Percentiles rank a stretch among this genome's conserved stretches.
Conservation (phyloP, 2,329 filamentous ascomycete genomes). For the Paecilomyces sp. region DNA sequence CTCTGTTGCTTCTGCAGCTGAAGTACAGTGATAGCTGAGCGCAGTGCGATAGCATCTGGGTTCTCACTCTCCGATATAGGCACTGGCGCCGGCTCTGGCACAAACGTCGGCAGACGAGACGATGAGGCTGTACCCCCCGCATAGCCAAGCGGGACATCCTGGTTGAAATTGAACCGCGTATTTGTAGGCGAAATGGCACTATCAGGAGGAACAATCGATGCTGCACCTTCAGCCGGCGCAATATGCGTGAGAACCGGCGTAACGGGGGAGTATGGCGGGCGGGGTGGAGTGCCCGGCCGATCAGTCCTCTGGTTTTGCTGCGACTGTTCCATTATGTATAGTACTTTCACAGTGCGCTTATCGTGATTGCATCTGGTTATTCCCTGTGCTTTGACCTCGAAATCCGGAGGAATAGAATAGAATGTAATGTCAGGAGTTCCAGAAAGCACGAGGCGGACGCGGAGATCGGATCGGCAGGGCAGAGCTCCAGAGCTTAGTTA, state of each 20-base stretch:
- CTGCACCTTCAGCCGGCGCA: slow-evolving; percentile 17
- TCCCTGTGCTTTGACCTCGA: not conserved
- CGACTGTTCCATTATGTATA: slow-evolving; percentile 27
- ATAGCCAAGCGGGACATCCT: slow-evolving; percentile 2
- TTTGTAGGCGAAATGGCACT: slow-evolving; percentile 21
- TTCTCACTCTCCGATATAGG: slow-evolving; percentile 51
- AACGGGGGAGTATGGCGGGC: slow-evolving; percentile 41
- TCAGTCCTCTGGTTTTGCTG: slow-evolving; percentile 11
- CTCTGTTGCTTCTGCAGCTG: slow-evolving; percentile 80
- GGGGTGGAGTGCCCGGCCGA: slow-evolving; percentile 32
- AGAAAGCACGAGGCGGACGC: not conserved
- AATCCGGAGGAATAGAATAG: not conserved
- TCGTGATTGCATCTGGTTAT: not conserved
- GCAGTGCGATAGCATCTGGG: slow-evolving; percentile 79
- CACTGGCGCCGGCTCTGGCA: slow-evolving; percentile 31
- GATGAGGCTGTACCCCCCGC: slow-evolving; percentile 2
- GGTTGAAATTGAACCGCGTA: slow-evolving; percentile 2
- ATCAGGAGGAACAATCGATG: slow-evolving; percentile 25
- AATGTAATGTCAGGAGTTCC: not conserved
- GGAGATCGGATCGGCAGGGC: not conserved
- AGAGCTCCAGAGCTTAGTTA: not conserved
- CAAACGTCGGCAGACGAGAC: slow-evolving; percentile 17
- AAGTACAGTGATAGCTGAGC: slow-evolving; percentile 76
- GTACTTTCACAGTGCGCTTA: not conserved
- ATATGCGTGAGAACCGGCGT: slow-evolving; percentile 37